Evolutionary conservation across 2,329 filamentous ascomycete genomes (phyloP).

Genomic region (Fusarium drepaniforme): DNA sequence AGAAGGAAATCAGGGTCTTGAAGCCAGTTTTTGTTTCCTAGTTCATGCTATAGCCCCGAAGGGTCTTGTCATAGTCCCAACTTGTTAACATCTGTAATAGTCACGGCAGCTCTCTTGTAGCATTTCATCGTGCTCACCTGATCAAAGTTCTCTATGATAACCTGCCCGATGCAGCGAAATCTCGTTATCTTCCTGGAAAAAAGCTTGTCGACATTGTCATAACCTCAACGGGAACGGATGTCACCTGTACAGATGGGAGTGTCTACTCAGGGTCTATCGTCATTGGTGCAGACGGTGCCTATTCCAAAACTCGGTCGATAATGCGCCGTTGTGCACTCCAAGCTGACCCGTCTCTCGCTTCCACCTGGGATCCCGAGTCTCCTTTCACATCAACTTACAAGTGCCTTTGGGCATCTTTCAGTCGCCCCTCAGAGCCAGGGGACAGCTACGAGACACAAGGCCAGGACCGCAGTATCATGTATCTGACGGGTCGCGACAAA

Average conservation of each 20-base stretch:
- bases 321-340: background rate
- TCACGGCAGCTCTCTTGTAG: background rate
- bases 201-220: background rate
- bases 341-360: background rate
- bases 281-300: background rate
- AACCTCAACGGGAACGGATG: background rate
- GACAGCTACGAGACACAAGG: conserved; percentile 46
- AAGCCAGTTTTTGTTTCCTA: background rate
- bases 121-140: conserved; percentile 2
- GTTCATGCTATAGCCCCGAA: background rate
- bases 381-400: background rate
- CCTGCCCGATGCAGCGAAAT: background rate
- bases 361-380: background rate
- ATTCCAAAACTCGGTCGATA: background rate
- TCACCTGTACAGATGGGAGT: background rate
- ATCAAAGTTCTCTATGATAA: background rate
- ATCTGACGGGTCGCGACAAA: conserved; percentile 45
- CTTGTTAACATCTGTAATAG: background rate
- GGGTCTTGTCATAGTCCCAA: background rate
- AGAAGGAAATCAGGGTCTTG: background rate
- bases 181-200: background rate
- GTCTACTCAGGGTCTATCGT: background rate
- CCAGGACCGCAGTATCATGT: conserved; percentile 42
- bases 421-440: conserved; percentile 24
- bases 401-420: conserved; percentile 4